Conservation (phyloP, 352 stramenopile genomes). For the Globisporangium polare region DNA sequence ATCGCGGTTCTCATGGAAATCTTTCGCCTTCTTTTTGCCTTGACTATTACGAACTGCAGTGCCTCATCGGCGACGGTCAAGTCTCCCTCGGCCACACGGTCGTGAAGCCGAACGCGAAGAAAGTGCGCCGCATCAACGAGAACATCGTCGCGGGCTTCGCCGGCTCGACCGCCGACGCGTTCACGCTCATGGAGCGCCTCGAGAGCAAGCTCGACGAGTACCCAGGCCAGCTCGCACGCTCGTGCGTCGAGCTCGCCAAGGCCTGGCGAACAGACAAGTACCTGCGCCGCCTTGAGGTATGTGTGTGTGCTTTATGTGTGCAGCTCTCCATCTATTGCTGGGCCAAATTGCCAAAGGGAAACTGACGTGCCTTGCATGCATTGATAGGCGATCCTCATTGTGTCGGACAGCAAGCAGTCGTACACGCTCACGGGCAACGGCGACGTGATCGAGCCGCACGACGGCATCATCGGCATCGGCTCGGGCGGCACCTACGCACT, state of each 20-base stretch:
- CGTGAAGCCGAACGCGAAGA: conserved; percentile 98
- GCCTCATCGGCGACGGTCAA: conserved; percentile 97
- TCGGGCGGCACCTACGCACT: conserved; percentile 93
- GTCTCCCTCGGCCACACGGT: conserved; percentile 94
- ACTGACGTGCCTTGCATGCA: neutral
- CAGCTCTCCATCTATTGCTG: neutral
- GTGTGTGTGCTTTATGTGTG: neutral
- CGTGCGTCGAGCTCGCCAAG: conserved; percentile 98
- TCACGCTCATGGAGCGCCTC: conserved; percentile 97
- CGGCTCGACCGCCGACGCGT: conserved; percentile 96
- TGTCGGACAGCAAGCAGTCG: conserved; percentile 94
- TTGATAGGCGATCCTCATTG: conserved; percentile 82
- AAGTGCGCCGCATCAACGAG: conserved; percentile 95
- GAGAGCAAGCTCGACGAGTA: conserved; percentile 98
- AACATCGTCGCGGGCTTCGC: conserved; percentile 97
- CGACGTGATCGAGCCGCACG: conserved; percentile 96
- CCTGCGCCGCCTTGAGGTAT: conserved; percentile 92
- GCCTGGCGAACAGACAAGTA: conserved; percentile 99
- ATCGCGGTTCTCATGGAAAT: neutral
- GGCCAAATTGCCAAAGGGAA: neutral
- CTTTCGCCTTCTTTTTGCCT: neutral
- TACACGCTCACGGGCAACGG: conserved; percentile 98
- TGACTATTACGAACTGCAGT: conserved; percentile 34
- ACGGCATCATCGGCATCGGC: conserved; percentile 95
- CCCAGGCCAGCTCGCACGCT: conserved; percentile 94